phyloP scores from a whole-genome alignment of 768 basidiomycete species.

The Calocybe cyanea region DNA sequence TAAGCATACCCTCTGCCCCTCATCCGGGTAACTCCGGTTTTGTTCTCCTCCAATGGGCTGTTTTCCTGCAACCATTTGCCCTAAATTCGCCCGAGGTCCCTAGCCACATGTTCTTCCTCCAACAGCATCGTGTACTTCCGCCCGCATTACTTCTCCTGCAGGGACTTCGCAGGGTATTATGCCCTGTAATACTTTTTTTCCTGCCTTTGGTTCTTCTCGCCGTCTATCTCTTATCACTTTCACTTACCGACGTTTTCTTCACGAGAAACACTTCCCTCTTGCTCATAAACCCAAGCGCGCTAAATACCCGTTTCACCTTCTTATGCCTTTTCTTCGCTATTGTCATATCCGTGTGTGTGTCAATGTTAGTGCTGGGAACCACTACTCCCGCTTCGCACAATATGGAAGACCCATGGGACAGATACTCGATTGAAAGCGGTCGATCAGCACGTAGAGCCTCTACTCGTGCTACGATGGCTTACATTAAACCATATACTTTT shows the following conservation, averaged over 20 bases:
- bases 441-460: slow-evolving; percentile 40
- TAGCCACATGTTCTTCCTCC: slow-evolving; percentile 41
- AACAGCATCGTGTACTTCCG: slow-evolving; percentile 37
- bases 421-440: slow-evolving; percentile 41
- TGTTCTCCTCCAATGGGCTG: slow-evolving; percentile 33
- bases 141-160: slow-evolving; percentile 38
- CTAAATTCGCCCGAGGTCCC: slow-evolving; percentile 44
- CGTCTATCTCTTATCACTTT: slow-evolving; percentile 41
- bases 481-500: slow-evolving; percentile 36
- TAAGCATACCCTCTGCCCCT: slow-evolving; percentile 38
- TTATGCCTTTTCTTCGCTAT: slow-evolving; percentile 31
- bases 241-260: slow-evolving; percentile 38
- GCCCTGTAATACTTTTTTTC: slow-evolving; percentile 43
- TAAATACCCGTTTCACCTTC: slow-evolving; percentile 44
- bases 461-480: slow-evolving; percentile 30
- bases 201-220: slow-evolving; percentile 43
- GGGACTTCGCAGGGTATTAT: slow-evolving; percentile 32
- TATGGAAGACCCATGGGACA: slow-evolving; percentile 38
- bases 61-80: slow-evolving; percentile 37
- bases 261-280: neutral
- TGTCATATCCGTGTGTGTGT: slow-evolving; percentile 29
- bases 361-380: slow-evolving; percentile 30
- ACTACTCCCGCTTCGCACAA: slow-evolving; percentile 6
- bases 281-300: slow-evolving; percentile 31
- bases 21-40: slow-evolving; percentile 38